Conservation (phyloP, 192 early-diverging fungal genomes). For the Coemansia umbellata region DNA sequence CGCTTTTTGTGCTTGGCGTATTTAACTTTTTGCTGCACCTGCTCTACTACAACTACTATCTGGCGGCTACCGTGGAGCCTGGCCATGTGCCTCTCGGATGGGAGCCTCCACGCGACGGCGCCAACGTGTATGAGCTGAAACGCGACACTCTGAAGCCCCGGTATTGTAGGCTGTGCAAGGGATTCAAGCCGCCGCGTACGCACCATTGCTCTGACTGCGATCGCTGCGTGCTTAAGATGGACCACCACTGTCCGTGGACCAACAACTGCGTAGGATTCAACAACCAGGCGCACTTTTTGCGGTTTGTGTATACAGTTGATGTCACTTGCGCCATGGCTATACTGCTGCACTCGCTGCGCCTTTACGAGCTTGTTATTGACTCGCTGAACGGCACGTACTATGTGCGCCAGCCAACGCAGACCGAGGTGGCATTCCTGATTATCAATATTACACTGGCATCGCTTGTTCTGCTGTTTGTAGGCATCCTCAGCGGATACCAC, state of each 20-base stretch:
- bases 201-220: conserved; percentile 76
- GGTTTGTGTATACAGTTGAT: conserved; percentile 56
- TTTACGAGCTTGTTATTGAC: conserved; percentile 55
- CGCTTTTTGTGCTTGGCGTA: conserved; percentile 55
- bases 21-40: conserved; percentile 77
- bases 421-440: conserved; percentile 69
- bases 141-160: conserved; percentile 62
- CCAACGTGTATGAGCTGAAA: conserved; percentile 64
- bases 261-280: conserved; percentile 73
- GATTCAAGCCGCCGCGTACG: conserved; percentile 73
- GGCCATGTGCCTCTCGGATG: conserved; percentile 66
- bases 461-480: conserved; percentile 43
- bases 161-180: conserved; percentile 60
- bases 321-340: conserved; percentile 76
- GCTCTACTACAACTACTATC: conserved; percentile 85
- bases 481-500: conserved; percentile 49
- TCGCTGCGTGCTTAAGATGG: conserved; percentile 79
- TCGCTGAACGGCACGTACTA: conserved; percentile 52
- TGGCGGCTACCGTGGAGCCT: conserved; percentile 71
- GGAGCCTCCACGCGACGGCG: conserved; percentile 41
- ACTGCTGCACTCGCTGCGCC: conserved; percentile 73
- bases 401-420: conserved; percentile 57
- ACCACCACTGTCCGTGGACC: conserved; percentile 91
- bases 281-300: conserved; percentile 73
- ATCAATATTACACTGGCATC: conserved; percentile 62